phyloP scores from a whole-genome alignment of 2,329 filamentous ascomycete genomes.

The Botrytis medusae region DNA sequence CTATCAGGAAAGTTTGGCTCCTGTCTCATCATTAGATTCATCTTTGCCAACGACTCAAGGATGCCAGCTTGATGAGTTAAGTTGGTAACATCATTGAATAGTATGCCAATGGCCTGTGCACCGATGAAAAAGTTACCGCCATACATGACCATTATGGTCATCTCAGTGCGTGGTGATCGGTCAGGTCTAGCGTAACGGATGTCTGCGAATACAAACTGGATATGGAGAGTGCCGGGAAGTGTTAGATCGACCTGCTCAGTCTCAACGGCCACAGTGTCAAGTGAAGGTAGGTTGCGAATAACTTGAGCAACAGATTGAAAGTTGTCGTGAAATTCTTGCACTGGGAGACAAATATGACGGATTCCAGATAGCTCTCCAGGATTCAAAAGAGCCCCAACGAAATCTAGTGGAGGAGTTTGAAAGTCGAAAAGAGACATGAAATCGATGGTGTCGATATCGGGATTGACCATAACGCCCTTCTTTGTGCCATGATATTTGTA shows the following conservation, averaged over 20 bases:
- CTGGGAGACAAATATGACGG: not conserved
- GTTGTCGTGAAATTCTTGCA: not conserved
- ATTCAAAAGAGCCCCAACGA: not conserved
- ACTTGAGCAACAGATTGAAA: not conserved
- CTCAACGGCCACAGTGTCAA: slow-evolving; percentile 1
- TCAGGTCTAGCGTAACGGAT: not conserved
- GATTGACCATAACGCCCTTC: not conserved
- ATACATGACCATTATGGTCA: slow-evolving; percentile 1
- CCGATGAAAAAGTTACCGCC: not conserved
- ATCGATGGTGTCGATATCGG: not conserved
- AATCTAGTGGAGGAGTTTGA: not conserved
- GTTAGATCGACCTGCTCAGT: not conserved
- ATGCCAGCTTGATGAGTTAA: not conserved
- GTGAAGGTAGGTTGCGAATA: slow-evolving; percentile 3
- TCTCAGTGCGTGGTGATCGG: not conserved
- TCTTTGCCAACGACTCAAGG: not conserved
- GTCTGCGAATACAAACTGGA: not conserved
- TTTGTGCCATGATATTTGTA: not conserved
- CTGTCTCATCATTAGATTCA: not conserved
- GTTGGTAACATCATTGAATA: not conserved
- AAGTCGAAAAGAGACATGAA: not conserved
- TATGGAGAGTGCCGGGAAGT: not conserved
- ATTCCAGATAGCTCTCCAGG: not conserved
- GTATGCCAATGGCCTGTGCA: not conserved
- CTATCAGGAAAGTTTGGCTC: not conserved